Evolutionary conservation across 2,329 filamentous ascomycete genomes (phyloP).

Genomic region (Xylaria sp.): DNA sequence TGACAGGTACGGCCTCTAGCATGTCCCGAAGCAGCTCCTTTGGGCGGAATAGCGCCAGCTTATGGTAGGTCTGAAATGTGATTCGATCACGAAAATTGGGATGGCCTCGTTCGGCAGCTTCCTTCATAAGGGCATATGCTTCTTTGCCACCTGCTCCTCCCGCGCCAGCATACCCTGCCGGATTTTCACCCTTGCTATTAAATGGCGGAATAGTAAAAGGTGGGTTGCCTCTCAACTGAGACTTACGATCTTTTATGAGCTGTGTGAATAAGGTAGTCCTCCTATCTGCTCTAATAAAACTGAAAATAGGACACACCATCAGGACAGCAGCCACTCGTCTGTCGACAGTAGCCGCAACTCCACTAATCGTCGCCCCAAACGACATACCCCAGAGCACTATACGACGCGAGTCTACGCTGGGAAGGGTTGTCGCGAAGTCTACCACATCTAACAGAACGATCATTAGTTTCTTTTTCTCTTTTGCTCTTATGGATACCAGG

Average conservation of each 20-base stretch:
- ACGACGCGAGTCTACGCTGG: constrained; percentile 35
- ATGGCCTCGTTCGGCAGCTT: constrained; percentile 31
- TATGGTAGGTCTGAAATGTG: constrained; percentile 48
- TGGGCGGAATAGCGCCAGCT: constrained; percentile 45
- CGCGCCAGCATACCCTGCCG: constrained; percentile 22
- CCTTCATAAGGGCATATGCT: constrained; percentile 42
- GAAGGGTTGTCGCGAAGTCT: constrained; percentile 26
- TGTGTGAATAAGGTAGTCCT: constrained; percentile 34
- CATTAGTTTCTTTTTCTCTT: not conserved
- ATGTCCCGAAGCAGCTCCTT: constrained; percentile 39
- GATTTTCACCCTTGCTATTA: constrained; percentile 31
- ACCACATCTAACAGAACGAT: constrained; percentile 3
- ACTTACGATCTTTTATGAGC: constrained; percentile 36
- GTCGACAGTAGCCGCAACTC: constrained; percentile 39
- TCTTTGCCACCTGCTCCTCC: constrained; percentile 40
- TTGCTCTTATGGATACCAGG: not conserved
- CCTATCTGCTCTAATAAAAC: constrained; percentile 32
- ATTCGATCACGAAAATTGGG: constrained; percentile 44
- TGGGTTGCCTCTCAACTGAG: constrained; percentile 30
- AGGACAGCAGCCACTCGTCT: constrained; percentile 18
- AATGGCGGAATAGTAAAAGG: constrained; percentile 26
- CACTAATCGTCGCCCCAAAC: constrained; percentile 38
- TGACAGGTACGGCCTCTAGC: constrained; percentile 34
- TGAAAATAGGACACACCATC: constrained; percentile 46
- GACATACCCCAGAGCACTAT: constrained; percentile 44